Evolutionary conservation across 345 rosid genomes (phyloP).

Genomic region (Gossypium australe): DNA sequence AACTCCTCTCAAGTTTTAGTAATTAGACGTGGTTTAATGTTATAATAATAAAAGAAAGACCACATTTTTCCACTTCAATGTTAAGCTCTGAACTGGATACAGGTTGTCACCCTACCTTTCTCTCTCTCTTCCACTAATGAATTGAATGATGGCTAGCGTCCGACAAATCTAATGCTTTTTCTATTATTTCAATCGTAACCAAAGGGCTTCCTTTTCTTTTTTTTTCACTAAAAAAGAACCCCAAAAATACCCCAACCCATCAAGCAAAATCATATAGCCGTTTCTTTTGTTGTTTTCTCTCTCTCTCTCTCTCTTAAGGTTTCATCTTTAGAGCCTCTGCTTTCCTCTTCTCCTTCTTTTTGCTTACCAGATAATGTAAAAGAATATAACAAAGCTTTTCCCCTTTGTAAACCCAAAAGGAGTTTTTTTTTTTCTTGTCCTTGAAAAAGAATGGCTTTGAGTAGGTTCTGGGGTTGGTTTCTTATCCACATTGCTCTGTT

Average conservation of each 20-base stretch:
- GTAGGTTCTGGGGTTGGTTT: slow-evolving; percentile 37
- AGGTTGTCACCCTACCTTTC: slow-evolving; percentile 28
- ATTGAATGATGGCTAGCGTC: slow-evolving; percentile 26
- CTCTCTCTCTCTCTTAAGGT: not conserved
- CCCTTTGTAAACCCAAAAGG: not conserved
- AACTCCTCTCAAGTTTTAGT: too few relatives aligned
- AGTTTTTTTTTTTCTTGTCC: not conserved
- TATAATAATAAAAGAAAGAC: not conserved
- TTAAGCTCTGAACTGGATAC: slow-evolving; percentile 23
- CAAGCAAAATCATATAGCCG: slow-evolving; percentile 24
- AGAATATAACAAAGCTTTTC: too few relatives aligned
- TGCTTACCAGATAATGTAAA: slow-evolving; percentile 36
- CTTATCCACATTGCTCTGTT: slow-evolving; percentile 53
- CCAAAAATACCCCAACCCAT: too few relatives aligned
- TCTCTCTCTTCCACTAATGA: not conserved
- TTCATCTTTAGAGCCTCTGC: not conserved
- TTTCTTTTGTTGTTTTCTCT: slow-evolving; percentile 5
- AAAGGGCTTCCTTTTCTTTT: not conserved
- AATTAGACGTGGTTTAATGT: too few relatives aligned
- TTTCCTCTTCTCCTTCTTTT: not conserved
- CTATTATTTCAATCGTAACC: not conserved
- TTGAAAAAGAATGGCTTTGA: slow-evolving; percentile 42
- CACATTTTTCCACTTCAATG: not conserved
- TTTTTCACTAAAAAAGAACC: not conserved
- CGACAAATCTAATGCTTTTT: slow-evolving; percentile 22